A percentile compares a stretch with the other conserved stretches of the same genome.
These are phyloP conservation scores for Colletotrichum orbiculare DNA, from an alignment of 2,329 filamentous ascomycete genomes.

Conservation along the genomic window DNA sequence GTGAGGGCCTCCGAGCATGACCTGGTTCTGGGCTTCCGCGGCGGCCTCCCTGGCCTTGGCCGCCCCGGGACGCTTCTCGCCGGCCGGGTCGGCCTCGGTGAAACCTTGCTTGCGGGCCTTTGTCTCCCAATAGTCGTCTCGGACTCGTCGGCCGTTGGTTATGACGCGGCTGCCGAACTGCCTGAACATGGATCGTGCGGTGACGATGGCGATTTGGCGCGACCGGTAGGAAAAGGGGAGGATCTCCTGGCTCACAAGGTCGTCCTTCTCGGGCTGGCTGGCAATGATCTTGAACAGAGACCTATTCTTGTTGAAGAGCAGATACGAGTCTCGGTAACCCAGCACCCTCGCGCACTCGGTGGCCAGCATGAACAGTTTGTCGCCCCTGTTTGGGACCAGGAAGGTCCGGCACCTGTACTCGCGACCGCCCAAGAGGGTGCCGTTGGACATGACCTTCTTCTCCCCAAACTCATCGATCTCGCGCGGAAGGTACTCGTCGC, in stretches of 20 bases:
- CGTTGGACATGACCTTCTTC: slow-evolving; percentile 89
- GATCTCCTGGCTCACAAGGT: slow-evolving; percentile 93
- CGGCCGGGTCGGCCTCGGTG: slow-evolving; percentile 94
- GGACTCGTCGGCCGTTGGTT: slow-evolving; percentile 86
- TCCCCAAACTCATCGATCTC: slow-evolving; percentile 94
- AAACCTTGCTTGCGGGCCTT: slow-evolving; percentile 98
- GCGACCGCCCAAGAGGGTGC: slow-evolving; percentile 82
- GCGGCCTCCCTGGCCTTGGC: slow-evolving; percentile 88
- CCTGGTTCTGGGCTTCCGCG: slow-evolving; percentile 74
- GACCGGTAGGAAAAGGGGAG: slow-evolving; percentile 97
- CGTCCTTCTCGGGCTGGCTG: slow-evolving; percentile 94
- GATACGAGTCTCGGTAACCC: slow-evolving; percentile 95
- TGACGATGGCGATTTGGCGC: slow-evolving; percentile 98
- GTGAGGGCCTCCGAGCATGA: slow-evolving; percentile 74
- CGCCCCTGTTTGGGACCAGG: slow-evolving; percentile 86
- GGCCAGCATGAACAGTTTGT: slow-evolving; percentile 98
- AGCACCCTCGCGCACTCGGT: slow-evolving; percentile 96
- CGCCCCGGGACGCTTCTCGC: slow-evolving; percentile 94
- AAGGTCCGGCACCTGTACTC: slow-evolving; percentile 96
- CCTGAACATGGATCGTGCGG: slow-evolving; percentile 96
- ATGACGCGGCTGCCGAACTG: slow-evolving; percentile 98
- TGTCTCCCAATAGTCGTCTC: slow-evolving; percentile 98
- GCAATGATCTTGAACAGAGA: slow-evolving; percentile 98
- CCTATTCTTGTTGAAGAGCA: slow-evolving; percentile 98
- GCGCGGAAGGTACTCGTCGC: slow-evolving; percentile 94